These are phyloP conservation scores for Lophiotrema nucula DNA, from an alignment of 495 filamentous ascomycete species.

Conservation along the genomic window DNA sequence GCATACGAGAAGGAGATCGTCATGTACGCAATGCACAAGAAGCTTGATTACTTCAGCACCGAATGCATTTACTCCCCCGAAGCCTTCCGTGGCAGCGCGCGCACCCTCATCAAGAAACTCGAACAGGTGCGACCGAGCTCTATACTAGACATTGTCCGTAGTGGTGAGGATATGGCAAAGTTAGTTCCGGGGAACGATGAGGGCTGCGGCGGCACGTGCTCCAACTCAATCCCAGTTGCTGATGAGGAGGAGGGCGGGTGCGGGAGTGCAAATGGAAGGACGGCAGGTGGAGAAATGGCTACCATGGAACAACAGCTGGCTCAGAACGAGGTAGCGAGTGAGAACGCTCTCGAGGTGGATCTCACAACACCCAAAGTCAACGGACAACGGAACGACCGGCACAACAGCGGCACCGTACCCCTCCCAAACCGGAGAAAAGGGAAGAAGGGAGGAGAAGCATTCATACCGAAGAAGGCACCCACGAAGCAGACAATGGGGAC, in stretches of 20 bases:
- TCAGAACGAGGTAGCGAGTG: conserved; percentile 60
- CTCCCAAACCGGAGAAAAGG: conserved; percentile 15
- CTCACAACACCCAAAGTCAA: conserved; percentile 47
- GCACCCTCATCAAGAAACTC: conserved; percentile 88
- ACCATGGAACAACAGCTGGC: conserved; percentile 79
- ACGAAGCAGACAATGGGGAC: conserved; percentile 73
- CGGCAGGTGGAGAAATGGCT: conserved; percentile 83
- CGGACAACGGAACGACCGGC: conserved; percentile 30
- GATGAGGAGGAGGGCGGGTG: conserved; percentile 71
- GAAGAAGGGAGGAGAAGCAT: conserved; percentile 7
- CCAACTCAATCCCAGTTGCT: conserved; percentile 38
- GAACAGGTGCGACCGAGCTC: conserved; percentile 90
- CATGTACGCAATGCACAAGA: conserved; percentile 92
- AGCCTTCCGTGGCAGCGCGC: conserved; percentile 91
- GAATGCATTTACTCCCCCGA: conserved; percentile 98
- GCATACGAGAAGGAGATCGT: conserved; percentile 99
- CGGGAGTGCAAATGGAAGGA: conserved; percentile 68
- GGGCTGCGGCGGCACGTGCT: conserved; percentile 18
- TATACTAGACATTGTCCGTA: conserved; percentile 90
- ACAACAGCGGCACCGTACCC: conserved; percentile 29
- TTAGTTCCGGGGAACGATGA: conserved; percentile 66
- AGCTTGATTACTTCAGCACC: conserved; percentile 95
- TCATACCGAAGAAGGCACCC: conserved; percentile 37
- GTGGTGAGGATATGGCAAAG: conserved; percentile 92
- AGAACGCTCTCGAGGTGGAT: conserved; percentile 66